A percentile compares a stretch with the other conserved stretches of the same genome.
phyloP scores from a whole-genome alignment of 1,284 basidiomycete species.

The Fomitopsis pinicola region DNA sequence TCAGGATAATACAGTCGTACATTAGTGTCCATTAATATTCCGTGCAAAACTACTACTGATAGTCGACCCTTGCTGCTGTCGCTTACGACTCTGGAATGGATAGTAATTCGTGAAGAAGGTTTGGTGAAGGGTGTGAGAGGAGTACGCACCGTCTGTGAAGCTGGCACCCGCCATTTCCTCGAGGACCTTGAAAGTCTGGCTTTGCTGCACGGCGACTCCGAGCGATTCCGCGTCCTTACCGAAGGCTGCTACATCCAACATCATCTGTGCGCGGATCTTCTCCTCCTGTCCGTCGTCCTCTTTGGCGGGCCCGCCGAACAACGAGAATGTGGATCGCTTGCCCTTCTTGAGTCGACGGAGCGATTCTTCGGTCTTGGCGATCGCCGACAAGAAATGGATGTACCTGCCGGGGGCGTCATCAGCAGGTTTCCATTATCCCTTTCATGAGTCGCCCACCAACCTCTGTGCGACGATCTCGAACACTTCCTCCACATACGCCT shows the following conservation, averaged over 20 bases:
- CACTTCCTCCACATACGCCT: slow-evolving; percentile 57
- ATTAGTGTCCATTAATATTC: slow-evolving; percentile 18
- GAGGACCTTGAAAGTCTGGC: slow-evolving; percentile 54
- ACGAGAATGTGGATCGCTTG: slow-evolving; percentile 73
- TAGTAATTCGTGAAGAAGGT: not conserved
- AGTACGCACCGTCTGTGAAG: slow-evolving; percentile 22
- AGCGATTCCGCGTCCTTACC: slow-evolving; percentile 70
- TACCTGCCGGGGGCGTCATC: slow-evolving; percentile 39
- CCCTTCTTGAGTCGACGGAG: slow-evolving; percentile 82
- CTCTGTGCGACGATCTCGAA: slow-evolving; percentile 73
- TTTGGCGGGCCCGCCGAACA: slow-evolving; percentile 58
- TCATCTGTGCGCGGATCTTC: slow-evolving; percentile 82
- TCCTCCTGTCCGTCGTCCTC: slow-evolving; percentile 76
- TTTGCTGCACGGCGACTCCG: slow-evolving; percentile 57
- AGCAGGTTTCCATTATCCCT: not conserved
- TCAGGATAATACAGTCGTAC: slow-evolving; percentile 27
- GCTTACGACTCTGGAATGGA: not conserved
- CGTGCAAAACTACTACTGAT: not conserved
- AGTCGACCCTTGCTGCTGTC: not conserved
- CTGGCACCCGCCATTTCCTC: slow-evolving; percentile 53
- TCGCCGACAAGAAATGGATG: slow-evolving; percentile 66
- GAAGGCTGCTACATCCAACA: slow-evolving; percentile 80
- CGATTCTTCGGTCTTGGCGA: slow-evolving; percentile 90
- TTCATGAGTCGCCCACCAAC: slow-evolving; percentile 28
- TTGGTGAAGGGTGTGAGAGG: not conserved